These are phyloP conservation scores for Waltergamsia citrina DNA, from an alignment of 2,329 filamentous ascomycete species.

Conservation along the genomic window DNA sequence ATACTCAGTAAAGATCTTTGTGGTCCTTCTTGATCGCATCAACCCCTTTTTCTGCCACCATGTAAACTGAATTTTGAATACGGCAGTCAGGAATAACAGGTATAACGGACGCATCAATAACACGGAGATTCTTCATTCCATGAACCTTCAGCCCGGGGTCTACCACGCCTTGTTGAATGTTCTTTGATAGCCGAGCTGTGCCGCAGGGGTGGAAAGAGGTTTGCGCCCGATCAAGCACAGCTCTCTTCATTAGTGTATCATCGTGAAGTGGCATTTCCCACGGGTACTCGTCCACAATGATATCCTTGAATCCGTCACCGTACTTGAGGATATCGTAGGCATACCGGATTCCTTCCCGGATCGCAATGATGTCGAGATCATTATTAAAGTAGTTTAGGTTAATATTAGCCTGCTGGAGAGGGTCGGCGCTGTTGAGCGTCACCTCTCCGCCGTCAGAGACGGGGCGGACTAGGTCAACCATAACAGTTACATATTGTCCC, in stretches of 20 bases:
- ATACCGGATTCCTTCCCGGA: constrained; percentile 48
- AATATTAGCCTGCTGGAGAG: constrained; percentile 48
- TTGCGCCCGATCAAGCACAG: constrained; percentile 48
- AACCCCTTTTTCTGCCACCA: constrained; percentile 42
- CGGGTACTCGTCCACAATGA: constrained; percentile 44
- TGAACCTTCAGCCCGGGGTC: constrained; percentile 40
- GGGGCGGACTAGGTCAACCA: constrained; percentile 36
- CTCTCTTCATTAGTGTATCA: constrained; percentile 45
- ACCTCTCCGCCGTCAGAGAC: constrained; percentile 39
- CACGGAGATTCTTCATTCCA: constrained; percentile 40
- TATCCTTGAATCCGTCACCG: constrained; percentile 46
- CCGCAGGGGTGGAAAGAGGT: constrained; percentile 52
- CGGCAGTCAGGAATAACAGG: constrained; percentile 46
- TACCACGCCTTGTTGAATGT: constrained; percentile 41
- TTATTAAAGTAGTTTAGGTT: constrained; percentile 49
- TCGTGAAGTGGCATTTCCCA: constrained; percentile 48
- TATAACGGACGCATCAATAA: constrained; percentile 46
- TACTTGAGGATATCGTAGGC: constrained; percentile 47
- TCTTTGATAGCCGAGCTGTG: constrained; percentile 40
- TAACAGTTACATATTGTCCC: constrained; percentile 46
- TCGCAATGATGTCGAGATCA: constrained; percentile 45
- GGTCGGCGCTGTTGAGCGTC: constrained; percentile 43
- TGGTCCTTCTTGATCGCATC: constrained; percentile 8
- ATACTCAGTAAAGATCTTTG: constrained; percentile 15
- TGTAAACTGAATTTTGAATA: constrained; percentile 52